Evolutionary conservation across 2,329 filamentous ascomycete genomes (phyloP).

Genomic region (Claviceps monticola): DNA sequence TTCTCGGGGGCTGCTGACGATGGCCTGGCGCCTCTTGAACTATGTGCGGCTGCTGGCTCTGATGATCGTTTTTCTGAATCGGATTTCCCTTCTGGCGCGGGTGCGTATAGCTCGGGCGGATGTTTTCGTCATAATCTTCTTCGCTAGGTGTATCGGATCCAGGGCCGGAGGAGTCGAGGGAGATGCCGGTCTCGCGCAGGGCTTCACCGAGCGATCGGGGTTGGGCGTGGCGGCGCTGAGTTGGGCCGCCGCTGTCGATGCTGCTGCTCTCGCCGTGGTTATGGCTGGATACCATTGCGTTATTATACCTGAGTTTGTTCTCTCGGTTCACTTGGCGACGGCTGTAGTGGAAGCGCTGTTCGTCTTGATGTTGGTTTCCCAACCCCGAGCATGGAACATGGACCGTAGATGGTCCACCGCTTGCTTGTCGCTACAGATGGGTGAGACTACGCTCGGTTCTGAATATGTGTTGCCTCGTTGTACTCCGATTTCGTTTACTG

Average conservation of each 20-base stretch:
- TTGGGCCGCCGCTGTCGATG: background rate
- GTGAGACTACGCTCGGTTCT: background rate
- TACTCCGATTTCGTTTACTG: background rate
- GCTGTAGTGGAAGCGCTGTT: background rate
- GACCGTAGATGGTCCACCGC: background rate
- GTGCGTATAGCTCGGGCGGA: conserved; percentile 14
- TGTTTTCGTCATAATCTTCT: conserved; percentile 30
- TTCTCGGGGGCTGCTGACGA: background rate
- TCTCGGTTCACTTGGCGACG: background rate
- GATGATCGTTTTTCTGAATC: background rate
- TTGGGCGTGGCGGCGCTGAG: conserved; percentile 1
- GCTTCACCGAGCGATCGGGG: conserved; percentile 16
- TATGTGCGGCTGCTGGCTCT: background rate
- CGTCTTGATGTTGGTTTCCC: background rate
- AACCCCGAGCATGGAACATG: background rate
- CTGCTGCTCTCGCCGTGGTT: background rate
- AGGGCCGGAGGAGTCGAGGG: conserved; percentile 9
- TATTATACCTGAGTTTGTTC: background rate
- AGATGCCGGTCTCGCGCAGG: conserved; percentile 13
- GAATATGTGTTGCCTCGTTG: background rate
- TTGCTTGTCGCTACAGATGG: background rate
- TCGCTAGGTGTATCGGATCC: conserved; percentile 29
- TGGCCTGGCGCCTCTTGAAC: background rate
- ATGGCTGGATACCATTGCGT: background rate
- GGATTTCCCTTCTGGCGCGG: conserved; percentile 2